These are phyloP conservation scores for Aspergillus sp. DNA, from an alignment of 2,329 filamentous ascomycete genomes.

Conservation along the genomic window DNA sequence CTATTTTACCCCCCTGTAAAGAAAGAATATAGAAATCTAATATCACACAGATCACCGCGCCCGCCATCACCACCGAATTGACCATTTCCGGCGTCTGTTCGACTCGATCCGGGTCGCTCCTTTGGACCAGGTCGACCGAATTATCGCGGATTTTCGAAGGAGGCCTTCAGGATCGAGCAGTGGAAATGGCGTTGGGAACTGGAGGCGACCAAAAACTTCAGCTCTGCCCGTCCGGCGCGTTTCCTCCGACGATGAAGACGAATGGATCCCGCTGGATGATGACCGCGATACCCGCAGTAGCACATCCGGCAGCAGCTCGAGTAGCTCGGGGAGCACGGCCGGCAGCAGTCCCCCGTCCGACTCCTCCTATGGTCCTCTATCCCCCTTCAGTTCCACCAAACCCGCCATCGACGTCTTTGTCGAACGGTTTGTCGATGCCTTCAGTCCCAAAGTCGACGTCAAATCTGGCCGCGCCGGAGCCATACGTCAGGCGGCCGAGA, in stretches of 20 bases:
- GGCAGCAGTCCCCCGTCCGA: conserved; percentile 2
- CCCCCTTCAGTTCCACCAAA: conserved; percentile 5
- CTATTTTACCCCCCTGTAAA: background rate
- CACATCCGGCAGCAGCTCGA: background rate
- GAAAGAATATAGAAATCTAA: background rate
- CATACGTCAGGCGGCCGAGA: conserved; percentile 28
- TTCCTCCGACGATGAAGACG: background rate
- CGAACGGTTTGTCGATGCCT: conserved; percentile 33
- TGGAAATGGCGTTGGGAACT: conserved; percentile 7
- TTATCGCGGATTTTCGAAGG: conserved; percentile 23
- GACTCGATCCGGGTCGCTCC: conserved; percentile 28
- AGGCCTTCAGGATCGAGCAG: too few relatives aligned
- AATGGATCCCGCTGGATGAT: background rate
- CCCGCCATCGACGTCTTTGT: conserved; percentile 30
- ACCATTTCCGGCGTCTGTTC: conserved; percentile 14
- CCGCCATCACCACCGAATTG: background rate
- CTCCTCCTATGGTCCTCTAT: conserved; percentile 5
- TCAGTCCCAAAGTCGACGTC: conserved; percentile 29
- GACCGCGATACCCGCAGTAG: background rate
- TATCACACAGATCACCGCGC: background rate
- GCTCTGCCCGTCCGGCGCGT: conserved; percentile 6
- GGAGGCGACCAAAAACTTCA: conserved; percentile 10
- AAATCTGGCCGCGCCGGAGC: conserved; percentile 30
- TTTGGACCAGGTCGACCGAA: conserved; percentile 21
- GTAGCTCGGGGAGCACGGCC: background rate